A percentile compares a stretch with the other conserved stretches of the same genome.
These are phyloP conservation scores for Colletotrichum sp. DNA, from an alignment of 2,329 filamentous ascomycete genomes.

Conservation along the genomic window DNA sequence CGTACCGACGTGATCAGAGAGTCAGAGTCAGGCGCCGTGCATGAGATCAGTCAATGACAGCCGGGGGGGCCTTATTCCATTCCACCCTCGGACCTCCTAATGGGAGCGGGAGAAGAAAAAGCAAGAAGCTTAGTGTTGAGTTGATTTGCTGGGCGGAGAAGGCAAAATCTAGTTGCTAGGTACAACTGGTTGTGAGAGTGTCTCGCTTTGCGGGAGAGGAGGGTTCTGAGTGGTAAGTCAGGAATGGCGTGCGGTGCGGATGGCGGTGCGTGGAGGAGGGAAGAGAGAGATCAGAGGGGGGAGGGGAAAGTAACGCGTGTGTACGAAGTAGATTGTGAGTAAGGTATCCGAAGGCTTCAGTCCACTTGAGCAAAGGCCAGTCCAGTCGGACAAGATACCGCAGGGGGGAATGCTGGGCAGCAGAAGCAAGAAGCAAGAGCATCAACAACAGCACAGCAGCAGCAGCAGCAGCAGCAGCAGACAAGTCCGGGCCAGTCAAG, in stretches of 20 bases:
- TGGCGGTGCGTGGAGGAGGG: not conserved
- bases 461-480: not conserved
- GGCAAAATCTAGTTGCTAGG: constrained; percentile 20
- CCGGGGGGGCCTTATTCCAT: constrained; percentile 17
- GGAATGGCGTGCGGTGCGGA: not conserved
- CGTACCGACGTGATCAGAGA: constrained; percentile 16
- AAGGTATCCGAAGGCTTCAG: not conserved
- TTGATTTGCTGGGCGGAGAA: constrained; percentile 10
- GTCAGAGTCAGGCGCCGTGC: constrained; percentile 16
- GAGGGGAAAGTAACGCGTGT: not conserved
- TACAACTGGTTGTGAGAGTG: constrained; percentile 4
- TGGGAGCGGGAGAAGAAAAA: constrained; percentile 7
- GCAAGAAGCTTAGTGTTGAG: constrained; percentile 9
- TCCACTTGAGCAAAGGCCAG: not conserved
- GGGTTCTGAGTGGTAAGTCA: not conserved
- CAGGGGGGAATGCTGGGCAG: not conserved
- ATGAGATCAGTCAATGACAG: constrained; percentile 21
- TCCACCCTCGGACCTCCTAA: constrained; percentile 20
- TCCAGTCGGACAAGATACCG: constrained; percentile 7
- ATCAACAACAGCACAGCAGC: not conserved
- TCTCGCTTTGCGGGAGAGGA: not conserved
- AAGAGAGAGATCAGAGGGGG: constrained; percentile 1
- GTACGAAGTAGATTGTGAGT: constrained; percentile 1
- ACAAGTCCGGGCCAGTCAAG: constrained; percentile 15
- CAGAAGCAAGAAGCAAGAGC: not conserved